phyloP scores from a whole-genome alignment of 2,329 filamentous ascomycete genomes.

The Geosmithia putterillii region DNA sequence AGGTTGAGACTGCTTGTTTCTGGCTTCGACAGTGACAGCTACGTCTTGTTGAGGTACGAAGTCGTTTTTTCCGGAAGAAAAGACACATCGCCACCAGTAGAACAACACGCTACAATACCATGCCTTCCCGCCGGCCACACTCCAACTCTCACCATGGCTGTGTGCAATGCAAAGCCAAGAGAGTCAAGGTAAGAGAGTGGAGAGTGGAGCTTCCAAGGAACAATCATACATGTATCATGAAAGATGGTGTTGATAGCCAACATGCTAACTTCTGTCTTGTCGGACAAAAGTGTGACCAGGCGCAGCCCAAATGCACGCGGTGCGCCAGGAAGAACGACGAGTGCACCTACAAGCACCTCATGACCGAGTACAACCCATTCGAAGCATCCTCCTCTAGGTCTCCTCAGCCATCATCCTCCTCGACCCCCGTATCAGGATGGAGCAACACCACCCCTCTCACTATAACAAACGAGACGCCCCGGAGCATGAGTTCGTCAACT shows the following conservation, averaged over 20 bases:
- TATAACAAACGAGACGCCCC: no score
- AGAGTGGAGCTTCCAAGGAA: no score
- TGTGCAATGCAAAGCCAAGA: constrained; percentile 5
- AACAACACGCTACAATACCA: neutral
- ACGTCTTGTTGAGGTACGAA: no score
- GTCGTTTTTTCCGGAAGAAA: no score
- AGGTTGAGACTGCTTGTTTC: no score
- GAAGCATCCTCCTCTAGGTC: no score
- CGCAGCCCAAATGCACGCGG: constrained; percentile 4
- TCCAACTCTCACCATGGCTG: constrained; percentile 7
- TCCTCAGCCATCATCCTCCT: neutral
- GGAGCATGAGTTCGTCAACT: no score
- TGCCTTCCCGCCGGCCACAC: constrained; percentile 5
- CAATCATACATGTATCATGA: no score
- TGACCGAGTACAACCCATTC: constrained; percentile 6
- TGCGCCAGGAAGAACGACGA: constrained; percentile 2
- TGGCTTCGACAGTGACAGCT: no score
- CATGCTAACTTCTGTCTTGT: no score
- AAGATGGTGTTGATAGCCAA: neutral
- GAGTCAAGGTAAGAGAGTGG: constrained; percentile 5
- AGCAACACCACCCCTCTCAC: no score
- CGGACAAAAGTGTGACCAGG: constrained; percentile 6
- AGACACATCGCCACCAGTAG: no score
- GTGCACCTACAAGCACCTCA: constrained; percentile 5
- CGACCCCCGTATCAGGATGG: neutral